Conservation (phyloP, 2,329 filamentous ascomycete genomes). For the Neofusicoccum sp. region DNA sequence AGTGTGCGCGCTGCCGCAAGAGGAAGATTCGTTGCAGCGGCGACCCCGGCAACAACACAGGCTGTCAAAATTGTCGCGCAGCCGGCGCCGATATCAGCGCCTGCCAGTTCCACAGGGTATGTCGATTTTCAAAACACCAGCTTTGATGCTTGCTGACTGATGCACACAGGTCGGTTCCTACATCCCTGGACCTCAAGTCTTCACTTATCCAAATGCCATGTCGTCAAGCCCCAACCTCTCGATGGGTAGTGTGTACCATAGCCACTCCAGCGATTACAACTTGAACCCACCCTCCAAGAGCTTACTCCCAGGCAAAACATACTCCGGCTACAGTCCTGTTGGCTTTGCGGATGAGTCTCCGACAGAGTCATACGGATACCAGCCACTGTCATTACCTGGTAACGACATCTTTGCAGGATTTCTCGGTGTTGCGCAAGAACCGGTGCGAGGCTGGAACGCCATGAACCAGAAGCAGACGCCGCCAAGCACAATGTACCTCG, state of each 20-base stretch:
- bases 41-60: constrained; percentile 72
- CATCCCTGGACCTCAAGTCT: background rate
- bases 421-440: background rate
- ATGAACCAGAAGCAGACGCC: constrained; percentile 12
- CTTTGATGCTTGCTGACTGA: background rate
- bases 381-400: background rate
- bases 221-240: constrained; percentile 4
- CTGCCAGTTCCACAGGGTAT: constrained; percentile 81
- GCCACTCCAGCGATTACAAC: background rate
- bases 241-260: constrained; percentile 5
- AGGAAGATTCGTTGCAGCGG: constrained; percentile 95
- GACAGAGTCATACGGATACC: constrained; percentile 17
- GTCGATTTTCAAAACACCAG: background rate
- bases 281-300: background rate
- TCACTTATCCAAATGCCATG: background rate
- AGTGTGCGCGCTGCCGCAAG: constrained; percentile 90
- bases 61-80: constrained; percentile 81
- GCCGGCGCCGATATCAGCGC: constrained; percentile 63
- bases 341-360: constrained; percentile 12
- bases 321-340: background rate
- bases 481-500: constrained; percentile 6
- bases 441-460: constrained; percentile 1
- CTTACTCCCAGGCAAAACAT: background rate
- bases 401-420: background rate
- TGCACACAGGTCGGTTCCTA: constrained; percentile 16